Evolutionary conservation across 2,329 filamentous ascomycete genomes (phyloP).

Genomic region (Aspergillus texensis): DNA sequence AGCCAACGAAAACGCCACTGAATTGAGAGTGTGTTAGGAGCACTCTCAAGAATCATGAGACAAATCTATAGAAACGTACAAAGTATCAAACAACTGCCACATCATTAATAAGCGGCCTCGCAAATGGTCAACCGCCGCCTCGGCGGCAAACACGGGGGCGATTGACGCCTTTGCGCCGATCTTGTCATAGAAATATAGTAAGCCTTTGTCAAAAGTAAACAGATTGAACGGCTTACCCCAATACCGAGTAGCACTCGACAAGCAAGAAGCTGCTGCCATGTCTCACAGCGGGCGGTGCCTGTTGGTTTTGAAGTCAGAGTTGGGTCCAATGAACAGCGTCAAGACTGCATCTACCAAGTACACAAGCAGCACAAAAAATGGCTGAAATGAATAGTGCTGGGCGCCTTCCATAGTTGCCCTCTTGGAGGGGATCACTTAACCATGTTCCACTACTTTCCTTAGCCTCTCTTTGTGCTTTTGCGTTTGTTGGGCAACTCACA

Average conservation of each 20-base stretch:
- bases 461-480: background rate
- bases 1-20: conserved; percentile 22
- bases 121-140: conserved; percentile 21
- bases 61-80: conserved; percentile 10
- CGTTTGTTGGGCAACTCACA: conserved; percentile 12
- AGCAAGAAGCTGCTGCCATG: conserved; percentile 30
- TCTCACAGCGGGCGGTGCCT: conserved; percentile 24
- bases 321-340: no score
- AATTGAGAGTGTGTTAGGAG: background rate
- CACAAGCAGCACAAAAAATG: conserved; percentile 28
- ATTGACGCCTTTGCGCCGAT: conserved; percentile 28
- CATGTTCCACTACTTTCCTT: conserved; percentile 18
- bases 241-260: conserved; percentile 34
- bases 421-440: conserved; percentile 27
- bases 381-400: conserved; percentile 44
- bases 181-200: background rate
- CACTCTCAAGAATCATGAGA: background rate
- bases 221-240: conserved; percentile 18
- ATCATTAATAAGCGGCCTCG: conserved; percentile 25
- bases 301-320: background rate
- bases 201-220: background rate
- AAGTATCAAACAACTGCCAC: conserved; percentile 29
- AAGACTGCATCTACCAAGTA: conserved; percentile 5
- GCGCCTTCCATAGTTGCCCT: conserved; percentile 27
- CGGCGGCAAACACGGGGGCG: conserved; percentile 26